These are phyloP conservation scores for Mimosa pudica DNA, from an alignment of 306 rosid genomes.

Conservation along the genomic window DNA sequence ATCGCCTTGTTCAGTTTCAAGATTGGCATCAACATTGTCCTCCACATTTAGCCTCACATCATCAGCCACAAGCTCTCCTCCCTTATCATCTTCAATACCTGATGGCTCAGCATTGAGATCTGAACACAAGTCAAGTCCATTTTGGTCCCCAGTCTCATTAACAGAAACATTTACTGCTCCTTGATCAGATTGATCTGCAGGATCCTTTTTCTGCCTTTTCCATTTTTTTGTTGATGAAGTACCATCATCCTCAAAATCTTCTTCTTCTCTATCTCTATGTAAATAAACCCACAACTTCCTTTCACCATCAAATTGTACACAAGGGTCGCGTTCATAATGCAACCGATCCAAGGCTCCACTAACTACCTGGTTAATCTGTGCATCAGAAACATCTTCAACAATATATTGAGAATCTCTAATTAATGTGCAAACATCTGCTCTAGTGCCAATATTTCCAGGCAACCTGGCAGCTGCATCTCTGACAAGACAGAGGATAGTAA, in stretches of 20 bases:
- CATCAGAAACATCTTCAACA: slow-evolving; percentile 96
- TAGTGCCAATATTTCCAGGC: slow-evolving; percentile 98
- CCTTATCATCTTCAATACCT: slow-evolving; percentile 65
- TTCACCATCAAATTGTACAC: slow-evolving; percentile 97
- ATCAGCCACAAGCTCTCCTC: slow-evolving; percentile 51
- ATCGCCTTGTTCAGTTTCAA: slow-evolving; percentile 61
- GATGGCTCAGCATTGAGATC: slow-evolving; percentile 91
- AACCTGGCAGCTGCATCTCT: slow-evolving; percentile 99
- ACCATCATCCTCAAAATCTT: slow-evolving; percentile 99
- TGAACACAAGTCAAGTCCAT: slow-evolving; percentile 75
- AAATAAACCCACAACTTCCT: slow-evolving; percentile 97
- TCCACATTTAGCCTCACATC: slow-evolving; percentile 59
- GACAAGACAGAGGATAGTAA: slow-evolving; percentile 96
- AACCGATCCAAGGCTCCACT: slow-evolving; percentile 98
- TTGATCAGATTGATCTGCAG: slow-evolving; percentile 77
- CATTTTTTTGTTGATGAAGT: slow-evolving; percentile 99
- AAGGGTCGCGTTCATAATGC: slow-evolving; percentile 99
- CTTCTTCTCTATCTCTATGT: slow-evolving; percentile 98
- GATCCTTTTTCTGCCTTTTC: slow-evolving; percentile 97
- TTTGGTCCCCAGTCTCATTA: slow-evolving; percentile 66
- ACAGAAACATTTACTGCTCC: slow-evolving; percentile 77
- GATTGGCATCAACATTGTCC: slow-evolving; percentile 52
- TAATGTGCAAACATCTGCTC: slow-evolving; percentile 98
- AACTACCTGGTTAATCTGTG: slow-evolving; percentile 97
- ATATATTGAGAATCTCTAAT: slow-evolving; percentile 97